These are phyloP conservation scores for Globisporangium middletonii DNA, from an alignment of 352 stramenopile genomes.

Conservation along the genomic window DNA sequence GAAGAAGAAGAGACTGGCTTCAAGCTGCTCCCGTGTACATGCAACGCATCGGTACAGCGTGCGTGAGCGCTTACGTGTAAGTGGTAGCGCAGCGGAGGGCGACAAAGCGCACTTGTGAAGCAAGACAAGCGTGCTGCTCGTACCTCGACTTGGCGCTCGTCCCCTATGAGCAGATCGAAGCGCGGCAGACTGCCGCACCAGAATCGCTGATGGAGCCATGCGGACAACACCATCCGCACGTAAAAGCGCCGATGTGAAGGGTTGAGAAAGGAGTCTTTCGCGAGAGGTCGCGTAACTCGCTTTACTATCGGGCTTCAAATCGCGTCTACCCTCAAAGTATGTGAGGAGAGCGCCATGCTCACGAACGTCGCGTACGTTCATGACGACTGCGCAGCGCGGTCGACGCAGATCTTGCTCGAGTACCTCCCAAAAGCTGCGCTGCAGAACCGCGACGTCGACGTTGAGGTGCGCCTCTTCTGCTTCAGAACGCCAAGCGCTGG, in stretches of 20 bases:
- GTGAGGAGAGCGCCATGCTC: too few species aligned
- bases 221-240: conserved; percentile 17
- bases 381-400: conserved; percentile 13
- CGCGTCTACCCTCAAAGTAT: too few species aligned
- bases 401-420: conserved; percentile 11
- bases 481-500: conserved; percentile 47
- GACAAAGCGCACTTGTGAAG: neutral
- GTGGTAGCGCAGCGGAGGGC: too few species aligned
- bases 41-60: too few species aligned
- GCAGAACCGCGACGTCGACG: conserved; percentile 3
- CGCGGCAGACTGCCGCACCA: conserved; percentile 44
- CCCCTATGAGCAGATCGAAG: conserved; percentile 26
- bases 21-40: conserved; percentile 14
- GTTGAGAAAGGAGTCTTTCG: too few species aligned
- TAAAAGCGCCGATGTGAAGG: too few species aligned
- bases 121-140: neutral
- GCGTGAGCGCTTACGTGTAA: too few species aligned
- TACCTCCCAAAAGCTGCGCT: conserved; percentile 11
- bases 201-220: conserved; percentile 30
- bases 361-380: conserved; percentile 4
- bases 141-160: conserved; percentile 29
- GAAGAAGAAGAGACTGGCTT: conserved; percentile 32
- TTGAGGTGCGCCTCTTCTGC: too few species aligned
- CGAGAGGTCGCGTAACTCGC: too few species aligned
- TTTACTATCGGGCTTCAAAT: too few species aligned